Base-by-base conservation (phyloP, 2,329 filamentous ascomycete species). In the Sporothrix brunneoviolacea region DNA sequence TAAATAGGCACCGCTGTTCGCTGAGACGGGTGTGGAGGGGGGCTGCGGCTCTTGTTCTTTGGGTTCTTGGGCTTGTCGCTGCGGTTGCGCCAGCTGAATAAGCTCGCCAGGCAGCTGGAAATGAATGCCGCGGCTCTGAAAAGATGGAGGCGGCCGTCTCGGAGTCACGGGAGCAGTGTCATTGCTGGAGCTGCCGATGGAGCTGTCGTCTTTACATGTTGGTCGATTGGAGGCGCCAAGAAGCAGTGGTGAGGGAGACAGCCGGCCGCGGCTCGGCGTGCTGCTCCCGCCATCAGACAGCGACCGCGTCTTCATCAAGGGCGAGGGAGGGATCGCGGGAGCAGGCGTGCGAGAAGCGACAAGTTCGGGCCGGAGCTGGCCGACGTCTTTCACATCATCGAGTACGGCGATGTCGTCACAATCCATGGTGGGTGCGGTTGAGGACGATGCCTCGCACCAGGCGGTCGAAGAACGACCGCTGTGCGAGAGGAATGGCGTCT, bases 171-270 rank as follows among this genome's bases (percentile, higher is more conserved):
- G 84, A 30, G 67, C 65, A 12, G 62, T 60, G 59, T 68, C 60
- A 49, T 36, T 32, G 62, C 52, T 47, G 51, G 59, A 22, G 62
- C 60, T 43, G 61, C 69, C 66, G 51, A 85, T 69, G 49, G 72
- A 72, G 61, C 74, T 82, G 61, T 88, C 84, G 68, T 88, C 83
- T 64, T 86, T 86, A 52, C 79, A 83, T 18, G 74, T 73, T 42
- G 73, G 70, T 15, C 75, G 70, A 2, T 30, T 15, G 36, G 75
- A 65, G n/a, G 76, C 71, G 48, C 77, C 73, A 48, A 79, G 64
- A 45, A 80, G 75, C 56, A 70, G 69, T 37, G 82, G 78, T 33
- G 82, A 81, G 4, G 80, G 74, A 5, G 77, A 80, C 16, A 82
- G 66, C 56, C 75, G 71, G 21, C 47, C 50, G 24, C 51, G 53